These are phyloP conservation scores for Xylaria cubensis DNA, from an alignment of 495 filamentous ascomycete genomes.

Conservation along the genomic window DNA sequence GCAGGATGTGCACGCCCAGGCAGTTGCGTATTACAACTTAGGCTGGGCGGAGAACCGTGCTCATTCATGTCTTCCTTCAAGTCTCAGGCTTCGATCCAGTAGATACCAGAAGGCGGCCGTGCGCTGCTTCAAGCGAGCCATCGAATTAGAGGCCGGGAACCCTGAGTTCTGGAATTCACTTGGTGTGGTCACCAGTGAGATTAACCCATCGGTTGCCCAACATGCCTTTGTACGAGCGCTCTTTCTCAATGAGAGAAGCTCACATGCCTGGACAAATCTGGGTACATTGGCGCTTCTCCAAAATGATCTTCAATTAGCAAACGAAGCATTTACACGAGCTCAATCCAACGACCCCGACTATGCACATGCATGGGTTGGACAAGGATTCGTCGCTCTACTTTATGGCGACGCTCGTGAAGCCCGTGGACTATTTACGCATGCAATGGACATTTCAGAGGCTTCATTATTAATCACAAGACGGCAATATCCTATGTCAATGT, in stretches of 20 bases:
- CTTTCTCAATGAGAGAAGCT: slow-evolving; percentile 86
- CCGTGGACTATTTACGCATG: slow-evolving; percentile 86
- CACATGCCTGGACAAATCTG: slow-evolving; percentile 87
- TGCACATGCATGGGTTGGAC: slow-evolving; percentile 90
- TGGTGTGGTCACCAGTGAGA: slow-evolving; percentile 81
- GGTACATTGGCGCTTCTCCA: slow-evolving; percentile 86
- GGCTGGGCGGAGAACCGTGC: slow-evolving; percentile 91
- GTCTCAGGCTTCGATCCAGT: slow-evolving; percentile 56
- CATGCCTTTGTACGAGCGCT: slow-evolving; percentile 93
- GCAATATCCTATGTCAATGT: slow-evolving; percentile 77
- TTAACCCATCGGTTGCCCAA: slow-evolving; percentile 89
- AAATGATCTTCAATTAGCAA: slow-evolving; percentile 80
- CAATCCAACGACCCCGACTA: slow-evolving; percentile 95
- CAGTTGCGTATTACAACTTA: slow-evolving; percentile 95
- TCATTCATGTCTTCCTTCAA: slow-evolving; percentile 64
- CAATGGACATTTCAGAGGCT: slow-evolving; percentile 87
- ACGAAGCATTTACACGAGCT: slow-evolving; percentile 85
- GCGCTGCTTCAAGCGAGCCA: slow-evolving; percentile 93
- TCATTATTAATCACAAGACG: slow-evolving; percentile 72
- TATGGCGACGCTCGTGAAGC: slow-evolving; percentile 78
- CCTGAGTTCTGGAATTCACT: slow-evolving; percentile 98
- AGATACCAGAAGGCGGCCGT: slow-evolving; percentile 82
- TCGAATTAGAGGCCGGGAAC: slow-evolving; percentile 94
- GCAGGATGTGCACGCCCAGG: slow-evolving; percentile 85
- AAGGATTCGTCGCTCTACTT: slow-evolving; percentile 81